Evolutionary conservation across 208 protist species (phyloP), one percentile per base, ranked within the genome.

Genomic region (Leishmania guyanensis): DNA sequence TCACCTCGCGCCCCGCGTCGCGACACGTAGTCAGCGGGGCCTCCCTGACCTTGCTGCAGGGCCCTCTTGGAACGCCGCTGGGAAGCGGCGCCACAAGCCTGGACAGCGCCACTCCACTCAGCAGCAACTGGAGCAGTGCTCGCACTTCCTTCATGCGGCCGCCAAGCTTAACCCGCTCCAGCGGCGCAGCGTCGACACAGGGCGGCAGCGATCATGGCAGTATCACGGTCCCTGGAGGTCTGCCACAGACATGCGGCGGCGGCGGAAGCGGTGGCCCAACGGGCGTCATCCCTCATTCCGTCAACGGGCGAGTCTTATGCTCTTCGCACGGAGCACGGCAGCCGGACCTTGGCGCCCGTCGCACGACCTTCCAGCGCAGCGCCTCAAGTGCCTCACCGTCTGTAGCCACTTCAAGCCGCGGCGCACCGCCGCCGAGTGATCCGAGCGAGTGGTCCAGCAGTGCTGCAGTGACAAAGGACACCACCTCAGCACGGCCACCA

Each of bases 21-120:
- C 77, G 53, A n/a, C 29, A 29, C 12, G 26, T 73, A 3, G 22
- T 72, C 9, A 80, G 54, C 26, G 78, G 66, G 26, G 60, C 69
- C 16, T 39, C 72, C 51, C 17, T 39, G 43, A 16, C 43, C 10
- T 51, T 50, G 29, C 84, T 50, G 9, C 79, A 60, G 64, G 75
- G 43, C 14, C 66, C 75, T 54, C 12, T 81, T 9, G 79, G 76
- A 14, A 56, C 53, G 12, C 73, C 69, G 64, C 14, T 70, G 12
- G 70, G 76, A 3, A 87, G 76, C 80, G 83, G 79, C 51, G 58
- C 79, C 53, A 50, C 71, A 48, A 87, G 84, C 48, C 62, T 79
- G 33, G 65, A 64, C 10, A 87, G 76, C 20, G 68, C 50, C 22
- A 84, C 80, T 5, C 75, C 80, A n/a, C 66, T 79, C 65, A 79